These are phyloP conservation scores for Scheffersomyces cryptocercus DNA, from an alignment of 1,139 yeast genomes.

Conservation along the genomic window DNA sequence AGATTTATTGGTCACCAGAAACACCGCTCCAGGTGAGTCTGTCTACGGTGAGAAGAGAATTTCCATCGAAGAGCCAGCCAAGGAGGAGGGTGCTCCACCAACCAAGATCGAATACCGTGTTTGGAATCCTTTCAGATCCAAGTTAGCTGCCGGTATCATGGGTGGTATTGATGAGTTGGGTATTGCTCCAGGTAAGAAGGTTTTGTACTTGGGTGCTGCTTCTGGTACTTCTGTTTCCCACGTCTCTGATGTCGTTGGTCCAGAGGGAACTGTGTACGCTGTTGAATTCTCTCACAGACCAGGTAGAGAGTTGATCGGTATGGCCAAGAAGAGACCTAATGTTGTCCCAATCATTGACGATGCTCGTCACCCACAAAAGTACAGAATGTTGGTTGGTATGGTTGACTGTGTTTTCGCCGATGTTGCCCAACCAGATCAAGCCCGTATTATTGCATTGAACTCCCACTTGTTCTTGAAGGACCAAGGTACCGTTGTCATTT, in stretches of 20 bases:
- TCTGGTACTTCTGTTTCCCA: constrained; percentile 99
- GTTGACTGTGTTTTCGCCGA: constrained; percentile 98
- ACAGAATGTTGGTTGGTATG: constrained; percentile 98
- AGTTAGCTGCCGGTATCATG: constrained; percentile 99
- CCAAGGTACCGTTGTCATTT: constrained; percentile 96
- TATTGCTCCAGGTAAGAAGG: constrained; percentile 98
- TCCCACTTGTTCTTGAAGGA: constrained; percentile 97
- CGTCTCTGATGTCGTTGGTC: constrained; percentile 97
- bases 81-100: constrained; percentile 83
- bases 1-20: constrained; percentile 95
- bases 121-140: constrained; percentile 99
- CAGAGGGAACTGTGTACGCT: constrained; percentile 98
- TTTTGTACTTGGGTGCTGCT: constrained; percentile 97
- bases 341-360: constrained; percentile 98
- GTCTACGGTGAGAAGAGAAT: constrained; percentile 98
- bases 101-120: constrained; percentile 98
- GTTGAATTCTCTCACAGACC: constrained; percentile 99
- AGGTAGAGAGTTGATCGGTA: constrained; percentile 97
- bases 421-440: constrained; percentile 99
- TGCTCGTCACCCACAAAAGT: constrained; percentile 99
- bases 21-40: constrained; percentile 96
- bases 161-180: constrained; percentile 98
- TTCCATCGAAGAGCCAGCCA: constrained; percentile 86
- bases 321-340: constrained; percentile 99
- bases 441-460: constrained; percentile 98